Base-by-base conservation (phyloP, 1,139 yeast genomes). In the Kodamaea anthophila region DNA sequence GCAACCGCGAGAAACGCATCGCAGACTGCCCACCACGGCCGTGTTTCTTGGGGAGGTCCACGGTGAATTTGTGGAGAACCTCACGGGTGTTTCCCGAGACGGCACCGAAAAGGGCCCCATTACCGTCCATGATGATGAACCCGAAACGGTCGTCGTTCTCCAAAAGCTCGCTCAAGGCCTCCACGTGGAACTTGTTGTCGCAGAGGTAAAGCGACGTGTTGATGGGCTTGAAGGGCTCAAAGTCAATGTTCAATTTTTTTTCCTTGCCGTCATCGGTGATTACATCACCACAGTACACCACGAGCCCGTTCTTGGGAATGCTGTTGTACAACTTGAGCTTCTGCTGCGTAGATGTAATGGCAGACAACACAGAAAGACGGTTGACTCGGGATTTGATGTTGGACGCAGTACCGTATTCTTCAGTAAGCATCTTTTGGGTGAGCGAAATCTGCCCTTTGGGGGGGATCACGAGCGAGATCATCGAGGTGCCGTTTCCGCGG, bases 21-120 rank as follows among this genome's bases (percentile, higher is more conserved):
- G 98, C 98, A 39, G 98, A 91, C 70, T 91, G 98, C 81, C 98
- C 98, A 83, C 98, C 98, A 74, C 98, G 84, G 50, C 98, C 98
- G 70, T 91, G 98, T 84, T 91, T 91, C 69, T 91, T 91, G 46
- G 98, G 98, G 52, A 91, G 72, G 60, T 91, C 98, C 36, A 91
- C 98, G 3, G 96, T 82, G 64, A 91, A 91, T 61, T 91, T 91
- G 62, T 91, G 96, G 54, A 91, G 69, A 30, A 91, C 84, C 42
- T 93, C 96, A 69, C 98, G 80, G 30, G 95, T 88, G 66, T 91
- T 91, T 58, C 98, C 98, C 30, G 94, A 77, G 32, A 91, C 77
- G n/a, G 94, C 75, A 61, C 98, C 98, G 49, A 91, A 91, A 43
- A 91, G 69, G 4, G 96, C 85, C 37, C 98, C 98, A 58, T 87